Conservation (phyloP, 441 rosid species). For the Euphorbia corollata region DNA sequence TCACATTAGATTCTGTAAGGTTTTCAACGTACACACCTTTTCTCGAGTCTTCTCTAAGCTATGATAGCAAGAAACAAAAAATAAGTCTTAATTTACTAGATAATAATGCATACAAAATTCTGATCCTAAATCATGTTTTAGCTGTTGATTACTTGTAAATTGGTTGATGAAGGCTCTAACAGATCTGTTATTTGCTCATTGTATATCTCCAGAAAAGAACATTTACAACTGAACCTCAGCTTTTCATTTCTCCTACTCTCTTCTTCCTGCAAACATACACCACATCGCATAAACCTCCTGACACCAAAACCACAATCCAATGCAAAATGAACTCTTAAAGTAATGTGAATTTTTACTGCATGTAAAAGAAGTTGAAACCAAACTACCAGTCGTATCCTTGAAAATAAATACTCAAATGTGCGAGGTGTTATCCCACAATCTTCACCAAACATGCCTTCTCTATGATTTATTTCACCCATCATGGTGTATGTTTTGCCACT, state of each 20-base stretch:
- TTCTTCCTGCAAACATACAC: conserved; percentile 55
- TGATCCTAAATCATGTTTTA: conserved; percentile 17
- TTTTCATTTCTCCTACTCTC: conserved; percentile 67
- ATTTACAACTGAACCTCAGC: conserved; percentile 74
- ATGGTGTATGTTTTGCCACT: conserved; percentile 96
- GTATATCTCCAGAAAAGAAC: conserved; percentile 90
- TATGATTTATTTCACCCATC: conserved; percentile 78
- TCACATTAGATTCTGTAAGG: conserved; percentile 63
- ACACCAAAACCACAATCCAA: background rate
- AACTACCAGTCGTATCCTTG: conserved; percentile 60
- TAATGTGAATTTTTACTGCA: background rate
- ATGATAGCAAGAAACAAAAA: conserved; percentile 25
- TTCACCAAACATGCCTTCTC: conserved; percentile 45
- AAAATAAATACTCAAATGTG: conserved; percentile 67
- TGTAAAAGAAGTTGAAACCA: conserved; percentile 5
- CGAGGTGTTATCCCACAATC: conserved; percentile 90
- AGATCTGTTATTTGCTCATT: conserved; percentile 92
- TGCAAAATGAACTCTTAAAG: background rate
- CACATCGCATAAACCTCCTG: conserved; percentile 13
- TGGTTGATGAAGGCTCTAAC: conserved; percentile 82
- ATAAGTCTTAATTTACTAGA: conserved; percentile 17
- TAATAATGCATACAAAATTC: conserved; percentile 8
- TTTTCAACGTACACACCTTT: conserved; percentile 88
- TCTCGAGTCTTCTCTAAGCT: conserved; percentile 91
- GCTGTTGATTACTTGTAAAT: conserved; percentile 58